Evolutionary conservation across 140 eudicot species (phyloP), one percentile per base, ranked within the genome.

Genomic region (Bidens hawaiensis): DNA sequence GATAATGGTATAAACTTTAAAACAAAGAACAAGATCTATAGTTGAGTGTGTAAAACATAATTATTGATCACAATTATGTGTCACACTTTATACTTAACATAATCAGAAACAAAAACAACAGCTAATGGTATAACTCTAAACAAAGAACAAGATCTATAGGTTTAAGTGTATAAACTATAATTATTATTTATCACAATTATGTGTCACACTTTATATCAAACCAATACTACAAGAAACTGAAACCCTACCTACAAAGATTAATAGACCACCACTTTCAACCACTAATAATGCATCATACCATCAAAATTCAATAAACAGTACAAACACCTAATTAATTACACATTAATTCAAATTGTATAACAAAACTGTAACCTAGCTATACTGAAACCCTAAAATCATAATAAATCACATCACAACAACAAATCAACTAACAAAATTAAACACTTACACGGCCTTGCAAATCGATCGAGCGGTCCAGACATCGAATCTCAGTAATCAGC

Each of bases 391-490:
- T 70, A 70, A 14, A 68, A 24, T 3, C 13, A 47, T 38, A 68
- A 13, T 40, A 38, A 38, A n/a, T n/a, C n/a, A n/a, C n/a, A n/a
- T n/a, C n/a, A n/a, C 13, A 48, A 54, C 11, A 30, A 50, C 17
- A 15, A 3, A 42, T 16, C 7, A 38, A 60, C 64, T 6, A 49
- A 69, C 6, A 22, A 62, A 68, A 57, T 15, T 48, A 18, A 27
- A 53, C 45, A 67, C 97, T 86, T 57, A 89, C 97, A 89, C 25
- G 97, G 95, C 76, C 94, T 79, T 8, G 97, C 97, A 67, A 89
- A 86, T 62, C 94, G 86, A 83, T 86, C 95, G 56, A 86, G 78
- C 14, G 93, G 94, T 73, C 97, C 97, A 40, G 97, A 89, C 97
- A 89, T 89, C 54, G 81, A 49, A 50, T 66, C 73, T 33, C 46